These are phyloP conservation scores for Laburnicola sp. DNA, from an alignment of 2,329 filamentous ascomycete genomes.

Conservation along the genomic window DNA sequence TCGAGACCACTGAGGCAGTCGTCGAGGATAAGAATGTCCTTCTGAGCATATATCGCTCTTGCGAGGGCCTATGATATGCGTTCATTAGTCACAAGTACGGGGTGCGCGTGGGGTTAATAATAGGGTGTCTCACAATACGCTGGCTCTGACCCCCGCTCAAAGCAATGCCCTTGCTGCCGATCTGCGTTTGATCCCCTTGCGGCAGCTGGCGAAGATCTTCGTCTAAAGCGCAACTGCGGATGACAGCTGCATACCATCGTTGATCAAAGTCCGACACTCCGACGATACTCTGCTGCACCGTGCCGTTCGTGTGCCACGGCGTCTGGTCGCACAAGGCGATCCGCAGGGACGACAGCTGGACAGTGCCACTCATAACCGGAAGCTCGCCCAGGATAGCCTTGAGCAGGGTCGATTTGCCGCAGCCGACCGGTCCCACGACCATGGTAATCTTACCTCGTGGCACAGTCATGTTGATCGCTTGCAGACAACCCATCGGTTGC, in stretches of 20 bases:
- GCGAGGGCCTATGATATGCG: constrained; percentile 41
- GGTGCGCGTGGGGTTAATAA: too few relatives aligned
- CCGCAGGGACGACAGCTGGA: not conserved
- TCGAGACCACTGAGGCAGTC: constrained; percentile 54
- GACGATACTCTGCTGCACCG: constrained; percentile 22
- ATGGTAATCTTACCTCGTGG: not conserved
- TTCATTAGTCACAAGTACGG: not conserved
- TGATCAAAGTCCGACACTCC: constrained; percentile 21
- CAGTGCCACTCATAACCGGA: not conserved
- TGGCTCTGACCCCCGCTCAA: constrained; percentile 56
- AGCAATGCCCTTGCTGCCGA: constrained; percentile 52
- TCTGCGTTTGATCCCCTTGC: constrained; percentile 41
- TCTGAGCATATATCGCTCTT: constrained; percentile 52
- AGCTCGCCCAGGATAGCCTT: constrained; percentile 19
- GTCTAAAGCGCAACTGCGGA: constrained; percentile 24
- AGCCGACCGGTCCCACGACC: constrained; percentile 10
- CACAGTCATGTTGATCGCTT: constrained; percentile 2
- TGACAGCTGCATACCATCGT: constrained; percentile 30
- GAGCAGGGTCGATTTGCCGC: constrained; percentile 42
- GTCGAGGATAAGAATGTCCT: constrained; percentile 51
- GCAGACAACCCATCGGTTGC: not conserved
- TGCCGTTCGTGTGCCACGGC: constrained; percentile 30
- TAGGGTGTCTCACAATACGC: constrained; percentile 36
- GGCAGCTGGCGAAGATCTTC: constrained; percentile 16
- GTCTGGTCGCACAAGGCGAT: constrained; percentile 31